These are phyloP conservation scores for Falciphora oryzae DNA, from an alignment of 2,329 filamentous ascomycete genomes.

Conservation along the genomic window DNA sequence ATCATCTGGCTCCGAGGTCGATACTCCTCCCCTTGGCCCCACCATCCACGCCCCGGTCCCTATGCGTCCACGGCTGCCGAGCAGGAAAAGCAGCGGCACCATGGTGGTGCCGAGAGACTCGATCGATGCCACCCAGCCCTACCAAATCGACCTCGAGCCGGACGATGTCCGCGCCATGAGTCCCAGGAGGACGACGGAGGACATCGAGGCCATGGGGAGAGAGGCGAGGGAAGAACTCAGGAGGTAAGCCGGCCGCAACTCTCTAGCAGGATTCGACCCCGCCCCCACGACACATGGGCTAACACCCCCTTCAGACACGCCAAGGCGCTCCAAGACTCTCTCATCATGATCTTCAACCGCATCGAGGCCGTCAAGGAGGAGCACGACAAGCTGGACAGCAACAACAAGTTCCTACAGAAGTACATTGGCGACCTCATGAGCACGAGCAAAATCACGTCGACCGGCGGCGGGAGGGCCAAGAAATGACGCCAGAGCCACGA, in stretches of 20 bases:
- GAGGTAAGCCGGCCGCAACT: conserved; percentile 34
- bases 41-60: conserved; percentile 46
- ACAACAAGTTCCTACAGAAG: conserved; percentile 96
- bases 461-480: conserved; percentile 38
- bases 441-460: conserved; percentile 66
- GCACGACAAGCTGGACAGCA: conserved; percentile 92
- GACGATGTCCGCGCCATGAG: conserved; percentile 94
- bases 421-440: conserved; percentile 97
- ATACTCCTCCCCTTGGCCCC: conserved; percentile 15
- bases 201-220: conserved; percentile 80
- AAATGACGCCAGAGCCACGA: conserved; percentile 35
- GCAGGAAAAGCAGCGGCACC: conserved; percentile 73
- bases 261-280: conserved; percentile 13
- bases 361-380: conserved; percentile 93
- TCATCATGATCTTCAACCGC: conserved; percentile 83
- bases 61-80: conserved; percentile 61
- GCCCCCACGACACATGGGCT: background rate
- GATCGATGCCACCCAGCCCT: conserved; percentile 61
- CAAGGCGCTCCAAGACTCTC: conserved; percentile 78
- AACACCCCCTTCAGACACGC: conserved; percentile 60
- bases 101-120: conserved; percentile 75
- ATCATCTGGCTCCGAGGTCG: conserved; percentile 26
- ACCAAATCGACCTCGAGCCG: conserved; percentile 71
- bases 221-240: conserved; percentile 66
- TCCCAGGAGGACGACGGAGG: conserved; percentile 81